These are phyloP conservation scores for Bigelowiella natans DNA, from an alignment of 78 protist genomes.

Conservation along the genomic window DNA sequence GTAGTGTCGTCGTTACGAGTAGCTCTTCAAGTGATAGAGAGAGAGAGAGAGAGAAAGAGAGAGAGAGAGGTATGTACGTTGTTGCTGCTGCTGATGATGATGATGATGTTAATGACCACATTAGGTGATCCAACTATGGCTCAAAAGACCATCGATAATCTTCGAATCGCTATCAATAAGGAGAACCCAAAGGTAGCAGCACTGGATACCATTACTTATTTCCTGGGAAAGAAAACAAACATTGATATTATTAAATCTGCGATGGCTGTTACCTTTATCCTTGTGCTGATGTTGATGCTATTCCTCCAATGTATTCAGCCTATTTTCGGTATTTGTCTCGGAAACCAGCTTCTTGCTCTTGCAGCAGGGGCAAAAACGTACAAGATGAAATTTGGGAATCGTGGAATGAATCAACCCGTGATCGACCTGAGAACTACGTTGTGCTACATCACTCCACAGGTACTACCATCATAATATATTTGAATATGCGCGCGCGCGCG, in stretches of 20 bases:
- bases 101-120: conserved; percentile 81
- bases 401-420: conserved; percentile 88
- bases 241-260: too few species aligned
- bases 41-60: too few species aligned
- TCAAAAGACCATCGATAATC: conserved; percentile 40
- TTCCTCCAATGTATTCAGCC: too few species aligned
- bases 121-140: conserved; percentile 70
- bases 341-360: conserved; percentile 75
- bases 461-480: neutral
- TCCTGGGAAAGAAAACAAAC: too few species aligned
- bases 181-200: neutral
- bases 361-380: conserved; percentile 62
- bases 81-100: too few species aligned
- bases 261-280: too few species aligned
- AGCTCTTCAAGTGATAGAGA: too few species aligned
- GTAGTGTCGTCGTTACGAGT: too few species aligned
- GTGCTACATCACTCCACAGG: conserved; percentile 72
- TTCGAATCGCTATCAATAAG: conserved; percentile 44
- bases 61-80: too few species aligned
- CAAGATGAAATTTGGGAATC: conserved; percentile 87
- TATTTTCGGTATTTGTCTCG: conserved; percentile 86
- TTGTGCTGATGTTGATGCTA: too few species aligned
- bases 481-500: neutral
- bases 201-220: too few species aligned
- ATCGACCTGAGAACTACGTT: conserved; percentile 46